A percentile compares a stretch with the other conserved stretches of the same genome.
These are phyloP conservation scores for Helichrysum umbraculigerum DNA, from an alignment of 129 eudicot genomes.

Conservation along the genomic window DNA sequence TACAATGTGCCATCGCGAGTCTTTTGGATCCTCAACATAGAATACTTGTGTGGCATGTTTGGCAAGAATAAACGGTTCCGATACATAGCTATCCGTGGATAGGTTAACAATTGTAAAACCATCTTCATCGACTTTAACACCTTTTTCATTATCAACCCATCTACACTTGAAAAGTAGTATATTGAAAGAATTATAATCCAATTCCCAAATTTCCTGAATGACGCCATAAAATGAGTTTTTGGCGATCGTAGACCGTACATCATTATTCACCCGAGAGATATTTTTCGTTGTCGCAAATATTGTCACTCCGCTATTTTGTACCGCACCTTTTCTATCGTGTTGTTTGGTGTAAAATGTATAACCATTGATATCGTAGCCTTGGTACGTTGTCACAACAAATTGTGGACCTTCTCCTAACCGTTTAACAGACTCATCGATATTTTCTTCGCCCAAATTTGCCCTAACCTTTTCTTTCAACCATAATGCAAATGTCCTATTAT, in stretches of 20 bases:
- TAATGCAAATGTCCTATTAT: neutral
- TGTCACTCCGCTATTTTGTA: neutral
- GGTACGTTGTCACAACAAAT: neutral
- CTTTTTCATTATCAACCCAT: neutral
- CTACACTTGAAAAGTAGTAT: conserved; percentile 6
- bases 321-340: too few relatives aligned
- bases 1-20: neutral
- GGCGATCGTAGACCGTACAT: neutral
- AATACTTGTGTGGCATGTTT: neutral
- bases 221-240: conserved; percentile 14
- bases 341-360: neutral
- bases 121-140: conserved; percentile 6
- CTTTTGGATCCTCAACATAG: neutral
- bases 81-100: neutral
- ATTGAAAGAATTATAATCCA: neutral
- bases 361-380: neutral
- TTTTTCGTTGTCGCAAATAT: neutral
- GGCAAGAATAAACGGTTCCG: too few relatives aligned
- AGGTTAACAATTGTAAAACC: neutral
- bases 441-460: too few relatives aligned
- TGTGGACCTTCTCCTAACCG: neutral
- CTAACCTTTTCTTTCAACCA: conserved; percentile 12
- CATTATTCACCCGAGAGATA: neutral
- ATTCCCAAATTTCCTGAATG: conserved; percentile 16
- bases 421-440: neutral